Evolutionary conservation across 495 filamentous ascomycete species (phyloP).

Genomic region (Penicillium herquei): DNA sequence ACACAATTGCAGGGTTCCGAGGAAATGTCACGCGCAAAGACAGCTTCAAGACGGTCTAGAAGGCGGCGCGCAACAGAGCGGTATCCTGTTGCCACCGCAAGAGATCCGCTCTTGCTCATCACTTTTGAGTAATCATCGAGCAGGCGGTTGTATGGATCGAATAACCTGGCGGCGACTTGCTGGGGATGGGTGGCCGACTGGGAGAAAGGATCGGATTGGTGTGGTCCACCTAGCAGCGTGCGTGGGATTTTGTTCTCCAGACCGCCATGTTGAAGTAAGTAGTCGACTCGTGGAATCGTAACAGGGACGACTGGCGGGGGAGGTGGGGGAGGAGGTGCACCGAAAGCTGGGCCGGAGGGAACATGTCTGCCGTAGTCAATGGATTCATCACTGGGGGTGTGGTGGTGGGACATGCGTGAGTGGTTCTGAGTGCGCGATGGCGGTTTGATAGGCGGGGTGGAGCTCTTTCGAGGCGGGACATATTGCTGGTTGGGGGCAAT

Average conservation of each 20-base stretch:
- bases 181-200: slow-evolving; percentile 33
- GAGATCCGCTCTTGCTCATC: slow-evolving; percentile 74
- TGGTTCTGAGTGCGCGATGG: slow-evolving; percentile 42
- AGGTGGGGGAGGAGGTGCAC: slow-evolving; percentile 73
- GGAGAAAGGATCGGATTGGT: slow-evolving; percentile 41
- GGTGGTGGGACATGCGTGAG: slow-evolving; percentile 36
- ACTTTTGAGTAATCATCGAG: slow-evolving; percentile 85
- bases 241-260: slow-evolving; percentile 64
- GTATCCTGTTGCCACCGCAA: slow-evolving; percentile 96
- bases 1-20: slow-evolving; percentile 75
- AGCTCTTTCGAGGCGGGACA: slow-evolving; percentile 37
- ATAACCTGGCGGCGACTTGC: slow-evolving; percentile 59
- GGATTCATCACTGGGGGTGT: slow-evolving; percentile 37
- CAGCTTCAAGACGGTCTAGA: slow-evolving; percentile 87
- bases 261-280: slow-evolving; percentile 83
- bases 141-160: slow-evolving; percentile 73
- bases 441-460: slow-evolving; percentile 37
- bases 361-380: slow-evolving; percentile 43
- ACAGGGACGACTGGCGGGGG: slow-evolving; percentile 69
- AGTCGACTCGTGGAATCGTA: slow-evolving; percentile 79
- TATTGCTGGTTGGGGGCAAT: slow-evolving; percentile 60
- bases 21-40: slow-evolving; percentile 89
- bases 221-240: slow-evolving; percentile 55
- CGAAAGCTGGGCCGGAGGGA: slow-evolving; percentile 30
- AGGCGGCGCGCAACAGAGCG: slow-evolving; percentile 87